Evolutionary conservation across 495 filamentous ascomycete genomes (phyloP), one percentile per base, ranked within the genome.

Genomic region (Aspergillus olivimuriae): DNA sequence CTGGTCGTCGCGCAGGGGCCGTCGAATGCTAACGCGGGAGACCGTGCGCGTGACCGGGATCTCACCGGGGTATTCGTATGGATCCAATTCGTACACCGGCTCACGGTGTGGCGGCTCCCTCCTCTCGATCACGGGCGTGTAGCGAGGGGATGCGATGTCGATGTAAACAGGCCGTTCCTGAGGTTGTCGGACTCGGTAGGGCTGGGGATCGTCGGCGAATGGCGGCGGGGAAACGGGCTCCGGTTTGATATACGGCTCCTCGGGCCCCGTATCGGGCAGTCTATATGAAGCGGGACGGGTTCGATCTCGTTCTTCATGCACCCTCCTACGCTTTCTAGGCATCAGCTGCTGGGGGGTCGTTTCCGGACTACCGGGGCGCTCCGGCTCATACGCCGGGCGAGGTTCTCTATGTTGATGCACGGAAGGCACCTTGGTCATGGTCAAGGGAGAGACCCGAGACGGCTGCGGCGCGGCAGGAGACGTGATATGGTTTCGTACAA

Each of bases 171-270:
- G 69, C 18, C 54, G 57, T 47, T 75, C 72, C 34, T 70, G 63
- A 19, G 64, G 58, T 24, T 76, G 73, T 47, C 73, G 73, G 28
- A 44, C 41, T 37, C 57, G 55, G 39, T 57, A 46, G 30, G 68
- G 56, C 39, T 69, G 70, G 23, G 65, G 70, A 23, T 70, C 69
- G 43, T 77, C 75, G 34, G 72, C 65, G 38, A 87, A 71, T 11
- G 84, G 86, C 15, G 87, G 87, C 2, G 87, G 87, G 1, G 89
- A 95, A 10, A 83, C 73, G 6, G 89, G 89, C 59, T 96, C 90
- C 47, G 84, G 76, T 56, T 96, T 96, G 56, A 96, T 89, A 53
- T 78, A 78, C 6, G 84, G 74, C 34, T 70, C 72, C 17, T 66
- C 56, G 32, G 66, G 58, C 15, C 52, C 55, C 40, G 48, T 44